Evolutionary conservation across 106 monocot species (phyloP), one percentile per base, ranked within the genome.

Genomic region (Phalaenopsis equestris): DNA sequence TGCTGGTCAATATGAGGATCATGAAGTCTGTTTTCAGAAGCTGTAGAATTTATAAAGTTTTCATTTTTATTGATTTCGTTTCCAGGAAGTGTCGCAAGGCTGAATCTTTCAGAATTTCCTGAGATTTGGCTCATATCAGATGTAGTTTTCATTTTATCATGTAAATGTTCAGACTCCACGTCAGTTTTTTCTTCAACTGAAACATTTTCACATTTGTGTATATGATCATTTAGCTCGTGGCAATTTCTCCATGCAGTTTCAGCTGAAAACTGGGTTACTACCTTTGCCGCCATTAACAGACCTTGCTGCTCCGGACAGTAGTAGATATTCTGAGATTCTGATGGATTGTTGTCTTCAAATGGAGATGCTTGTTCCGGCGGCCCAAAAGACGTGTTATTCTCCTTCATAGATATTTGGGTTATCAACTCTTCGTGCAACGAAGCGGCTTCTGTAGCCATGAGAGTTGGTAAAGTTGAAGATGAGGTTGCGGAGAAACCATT

Each of bases 271-370:
- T 56, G 79, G 56, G 77, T 82, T 39, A 77, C 75, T 76, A 41
- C 30, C 49, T 78, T 78, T 55, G 21, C 58, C 21, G 46, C 55
- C 21, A 79, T 82, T 72, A 64, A 70, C 78, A 72, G 39, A 38
- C 16, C 45, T 38, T 79, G 67, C 64, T 81, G 79, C 43, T 77
- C 70, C 52, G 30, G 16, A 46, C 42, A 79, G 49, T 36, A 30
- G 17, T 73, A 72, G 21, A 41, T 18, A 14, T 76, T 80, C 65
- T 82, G 77, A 80, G 55, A 52, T 80, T 86, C 67, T 15, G 58
- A 8, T 47, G 41, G 12, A 55, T 21, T 47, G 73, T 52, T 52
- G 52, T 61, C 72, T 73, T 83, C 57, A 41, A 76, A 46, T 72
- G 82, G 77, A 12, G 61, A 72, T 48, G 1, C 10, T 70, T 38